Evolutionary conservation across 305 asterid species (phyloP), one percentile per base, ranked within the genome.

Genomic region (Andrographis paniculata): DNA sequence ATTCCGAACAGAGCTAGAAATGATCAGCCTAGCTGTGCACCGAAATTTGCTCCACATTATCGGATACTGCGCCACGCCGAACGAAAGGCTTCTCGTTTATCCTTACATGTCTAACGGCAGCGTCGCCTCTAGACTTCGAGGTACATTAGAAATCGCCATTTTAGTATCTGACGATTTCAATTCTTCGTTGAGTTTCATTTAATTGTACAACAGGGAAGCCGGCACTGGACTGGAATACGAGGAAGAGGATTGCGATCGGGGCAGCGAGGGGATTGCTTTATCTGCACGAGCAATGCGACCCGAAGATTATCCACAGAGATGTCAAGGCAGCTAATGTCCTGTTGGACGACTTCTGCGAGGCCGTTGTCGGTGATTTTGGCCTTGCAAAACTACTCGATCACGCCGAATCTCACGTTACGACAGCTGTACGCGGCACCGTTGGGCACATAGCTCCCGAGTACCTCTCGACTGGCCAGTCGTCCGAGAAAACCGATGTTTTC

Each of bases 101-200:
- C 99, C 99, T 19, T 87, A 71, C 58, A 91, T 91, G 99, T 68
- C 86, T 20, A 91, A 91, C 57, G 99, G 99, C 39, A 91, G 99
- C 21, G 89, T 83, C 27, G 95, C 99, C 0, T 67, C 93, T 0
- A 72, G 95, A 39, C 95, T 91, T 42, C 65, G 85, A 91, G 95
- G 98, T 82, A 33, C 12, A 13, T 6, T 27, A 5, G 33, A 27
- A n/a, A n/a, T 24, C 30, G 4, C 30, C 8, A 8, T 24, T 8
- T 24, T 33, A 13, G 12, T 33, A 9, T 33, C 2, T n/a, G n/a
- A n/a, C n/a, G n/a, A n/a, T n/a, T n/a, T n/a, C n/a, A n/a, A n/a
- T n/a, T n/a, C n/a, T n/a, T n/a, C n/a, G n/a, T n/a, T n/a, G n/a
- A n/a, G n/a, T n/a, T n/a, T n/a, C 14, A 14, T 14, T n/a, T 20